Percentiles rank a stretch among this genome's conserved stretches.
Evolutionary conservation across 73 alveolate genomes (phyloP).

Genomic region (Tetrahymena borealis): DNA sequence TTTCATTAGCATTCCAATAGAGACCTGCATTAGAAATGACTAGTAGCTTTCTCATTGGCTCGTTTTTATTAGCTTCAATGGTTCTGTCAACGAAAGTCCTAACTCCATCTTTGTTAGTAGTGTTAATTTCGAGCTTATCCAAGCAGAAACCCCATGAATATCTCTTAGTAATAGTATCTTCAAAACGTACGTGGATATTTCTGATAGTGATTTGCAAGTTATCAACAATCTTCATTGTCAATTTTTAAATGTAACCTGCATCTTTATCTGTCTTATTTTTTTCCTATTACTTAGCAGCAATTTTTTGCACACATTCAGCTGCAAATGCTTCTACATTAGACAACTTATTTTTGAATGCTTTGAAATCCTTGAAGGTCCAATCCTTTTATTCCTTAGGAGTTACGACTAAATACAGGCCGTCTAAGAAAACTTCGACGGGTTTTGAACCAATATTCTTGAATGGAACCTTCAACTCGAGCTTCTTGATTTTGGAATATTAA

Average conservation of each 20-base stretch:
- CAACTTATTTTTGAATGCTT: conserved; percentile 39
- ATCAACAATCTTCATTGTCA: conserved; percentile 81
- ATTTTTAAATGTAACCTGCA: conserved; percentile 73
- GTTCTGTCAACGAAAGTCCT: background rate
- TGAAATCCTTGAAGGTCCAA: conserved; percentile 54
- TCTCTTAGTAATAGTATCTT: conserved; percentile 44
- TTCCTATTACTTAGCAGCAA: conserved; percentile 10
- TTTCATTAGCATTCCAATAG: background rate
- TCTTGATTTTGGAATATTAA: conserved; percentile 73
- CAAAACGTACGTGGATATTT: conserved; percentile 88
- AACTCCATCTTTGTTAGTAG: background rate
- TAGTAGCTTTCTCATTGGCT: background rate
- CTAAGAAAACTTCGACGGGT: conserved; percentile 80
- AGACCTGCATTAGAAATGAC: background rate
- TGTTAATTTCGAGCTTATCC: background rate
- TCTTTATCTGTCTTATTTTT: conserved; percentile 53
- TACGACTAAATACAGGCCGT: conserved; percentile 72
- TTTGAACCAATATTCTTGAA: conserved; percentile 85
- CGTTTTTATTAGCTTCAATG: background rate
- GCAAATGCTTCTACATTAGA: conserved; percentile 48
- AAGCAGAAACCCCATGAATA: conserved; percentile 28
- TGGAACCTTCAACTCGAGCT: conserved; percentile 78
- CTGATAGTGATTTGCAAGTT: conserved; percentile 81
- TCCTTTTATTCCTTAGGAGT: conserved; percentile 54
- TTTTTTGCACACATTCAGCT: conserved; percentile 13